Evolutionary conservation across 495 filamentous ascomycete species (phyloP).

Genomic region (Tuber indicum): DNA sequence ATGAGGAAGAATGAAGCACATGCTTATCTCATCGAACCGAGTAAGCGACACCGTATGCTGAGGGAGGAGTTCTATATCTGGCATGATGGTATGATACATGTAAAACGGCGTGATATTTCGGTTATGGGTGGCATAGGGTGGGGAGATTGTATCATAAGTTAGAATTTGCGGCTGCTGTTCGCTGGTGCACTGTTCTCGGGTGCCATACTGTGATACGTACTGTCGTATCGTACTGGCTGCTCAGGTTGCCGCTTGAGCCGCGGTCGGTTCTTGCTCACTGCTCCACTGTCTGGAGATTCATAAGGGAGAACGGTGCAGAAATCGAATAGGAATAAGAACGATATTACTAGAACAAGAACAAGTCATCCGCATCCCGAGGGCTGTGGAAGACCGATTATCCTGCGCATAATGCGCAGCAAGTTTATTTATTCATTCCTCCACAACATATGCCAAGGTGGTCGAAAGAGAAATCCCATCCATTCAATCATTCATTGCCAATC

Average conservation of each 20-base stretch:
- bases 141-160: neutral
- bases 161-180: neutral
- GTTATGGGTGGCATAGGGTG: neutral
- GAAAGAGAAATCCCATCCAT: neutral
- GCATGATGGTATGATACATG: neutral
- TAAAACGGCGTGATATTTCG: neutral
- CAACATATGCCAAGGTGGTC: constrained; percentile 19
- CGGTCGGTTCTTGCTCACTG: constrained; percentile 4
- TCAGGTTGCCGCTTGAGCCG: constrained; percentile 33
- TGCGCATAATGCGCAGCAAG: constrained; percentile 27
- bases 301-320: neutral
- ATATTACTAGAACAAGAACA: constrained; percentile 24
- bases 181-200: neutral
- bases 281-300: neutral
- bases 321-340: neutral
- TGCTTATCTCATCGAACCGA: neutral
- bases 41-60: neutral
- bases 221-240: constrained; percentile 22
- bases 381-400: constrained; percentile 14
- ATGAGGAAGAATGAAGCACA: constrained; percentile 11
- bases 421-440: constrained; percentile 33
- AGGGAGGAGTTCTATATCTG: neutral
- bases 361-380: constrained; percentile 17
- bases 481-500: neutral
- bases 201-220: constrained; percentile 7